Base-by-base conservation (phyloP, 1,284 basidiomycete genomes). In the Rhodofomes roseus region DNA sequence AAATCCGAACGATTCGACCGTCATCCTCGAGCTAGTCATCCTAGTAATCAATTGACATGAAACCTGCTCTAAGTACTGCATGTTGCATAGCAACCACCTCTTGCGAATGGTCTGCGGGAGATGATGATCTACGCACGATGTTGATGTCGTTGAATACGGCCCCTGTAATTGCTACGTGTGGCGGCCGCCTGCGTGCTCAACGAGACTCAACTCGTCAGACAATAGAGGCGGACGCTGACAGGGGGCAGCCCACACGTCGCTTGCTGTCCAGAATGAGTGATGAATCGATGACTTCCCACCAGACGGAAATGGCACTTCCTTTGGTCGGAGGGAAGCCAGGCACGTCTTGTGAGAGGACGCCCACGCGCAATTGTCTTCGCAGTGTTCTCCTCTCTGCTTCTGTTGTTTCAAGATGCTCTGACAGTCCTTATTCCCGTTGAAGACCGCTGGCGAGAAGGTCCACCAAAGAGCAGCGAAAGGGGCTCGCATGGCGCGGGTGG, bases 321-420 rank as follows among this genome's bases (percentile, higher is more conserved):
- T 51, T 51, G 11, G 41, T 8, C 23, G 43, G 43, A 22, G 14
- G 5, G 34, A 52, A 34, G 29, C 31, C 5, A 52, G 50, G 50
- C 50, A 52, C 50, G 50, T 16, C 31, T 16, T n/a, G 50, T 52
- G 50, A 52, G 31, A n/a, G 50, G 31, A 52, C 50, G 50, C 50
- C 18, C 50, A 36, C 20, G 8, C 31, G 31, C 50, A 52, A 52
- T 52, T 52, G 50, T 52, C 50, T 29, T 48, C 46, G 46, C 23
- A 16, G 46, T 4, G 22, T 48, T 48, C 46, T 29, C 46, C 46
- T 23, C n/a, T n/a, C n/a, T 36, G 31, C 11, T 16, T 52, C 22
- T 20, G n/a, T n/a, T 52, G 34, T 52, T 52, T 37, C 50, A 52
- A 8, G 31, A 18, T 18, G 29, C 18, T 22, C 29, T 14, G 31